Base-by-base conservation (phyloP, 1,284 basidiomycete species). In the Rhodotorula mucilaginosa region DNA sequence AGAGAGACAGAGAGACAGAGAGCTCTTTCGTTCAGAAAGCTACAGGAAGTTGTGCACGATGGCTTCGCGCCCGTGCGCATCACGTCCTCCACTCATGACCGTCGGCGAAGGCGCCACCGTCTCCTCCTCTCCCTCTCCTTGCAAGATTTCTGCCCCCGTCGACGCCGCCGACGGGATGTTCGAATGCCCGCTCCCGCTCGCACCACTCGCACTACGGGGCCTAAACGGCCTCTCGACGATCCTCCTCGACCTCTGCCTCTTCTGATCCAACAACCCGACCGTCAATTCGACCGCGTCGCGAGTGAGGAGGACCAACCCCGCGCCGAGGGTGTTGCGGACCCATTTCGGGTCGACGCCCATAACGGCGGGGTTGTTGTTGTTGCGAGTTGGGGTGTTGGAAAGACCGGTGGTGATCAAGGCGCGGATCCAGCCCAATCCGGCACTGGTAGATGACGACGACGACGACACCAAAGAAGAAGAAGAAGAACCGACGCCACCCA, bases 281-380 rank as follows among this genome's bases (percentile, higher is more conserved):
- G 54, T 46, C 44, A 78, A 44, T 51, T 70, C 66, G 47, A 74
- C 56, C n/a, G 66, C 63, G 61, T 78, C 77, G 23, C 77, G 64
- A 0, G 65, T 34, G 1, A 77, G 26, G 18, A 78, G 62, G 12
- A 78, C 66, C 23, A 74, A 2, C 0, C 65, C 72, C 2, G 75
- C 78, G 23, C 78, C 78, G 15, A 76, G 44, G 13, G 74, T 69
- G 64, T 71, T 78, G 34, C 78, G 67, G 46, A 76, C 58, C 78
- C 78, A 78, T 2, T 77, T 70, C 12, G 78, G 78, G 57, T 78
- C 78, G 49, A 76, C 62, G 19, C 51, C n/a, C 31, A 13, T 31
- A n/a, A 46, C 44, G 51, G 31, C 39, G 44, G 65, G 21, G 26
- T 26, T 26, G 26, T 26, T 26, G 52, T 54, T 29, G 34, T 34